phyloP scores from a whole-genome alignment of 2,329 filamentous ascomycete genomes.

The Cladophialophora immunda region DNA sequence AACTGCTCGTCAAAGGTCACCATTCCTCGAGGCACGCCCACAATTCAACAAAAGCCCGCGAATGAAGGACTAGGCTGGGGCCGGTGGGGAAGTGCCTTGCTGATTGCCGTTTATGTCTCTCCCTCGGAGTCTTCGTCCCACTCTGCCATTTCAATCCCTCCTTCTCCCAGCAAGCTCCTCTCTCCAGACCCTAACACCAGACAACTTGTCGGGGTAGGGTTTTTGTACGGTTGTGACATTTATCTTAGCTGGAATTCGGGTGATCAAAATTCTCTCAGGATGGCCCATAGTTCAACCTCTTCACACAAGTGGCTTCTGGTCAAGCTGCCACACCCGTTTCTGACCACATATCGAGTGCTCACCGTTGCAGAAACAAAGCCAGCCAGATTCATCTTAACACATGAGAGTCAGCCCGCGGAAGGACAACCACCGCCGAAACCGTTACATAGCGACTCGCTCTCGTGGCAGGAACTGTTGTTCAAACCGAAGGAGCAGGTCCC shows the following conservation, averaged over 20 bases:
- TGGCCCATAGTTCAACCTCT: slow-evolving; percentile 1
- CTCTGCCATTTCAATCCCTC: not conserved
- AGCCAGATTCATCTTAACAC: slow-evolving; percentile 44
- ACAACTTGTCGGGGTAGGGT: not conserved
- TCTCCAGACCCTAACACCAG: not conserved
- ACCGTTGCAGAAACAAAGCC: slow-evolving; percentile 43
- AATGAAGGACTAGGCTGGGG: not conserved
- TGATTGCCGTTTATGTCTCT: not conserved
- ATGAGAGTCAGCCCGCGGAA: slow-evolving; percentile 47
- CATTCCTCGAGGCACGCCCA: no score
- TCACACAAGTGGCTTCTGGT: slow-evolving; percentile 48
- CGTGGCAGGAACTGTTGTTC: slow-evolving; percentile 44
- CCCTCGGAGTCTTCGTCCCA: slow-evolving; percentile 3
- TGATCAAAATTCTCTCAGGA: slow-evolving; percentile 3
- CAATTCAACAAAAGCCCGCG: not conserved
- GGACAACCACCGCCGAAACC: slow-evolving; percentile 46
- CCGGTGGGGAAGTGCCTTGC: not conserved
- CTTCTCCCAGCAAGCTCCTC: not conserved
- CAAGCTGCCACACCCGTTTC: slow-evolving; percentile 58
- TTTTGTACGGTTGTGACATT: not conserved
- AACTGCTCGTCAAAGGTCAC: not conserved
- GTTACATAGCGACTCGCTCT: slow-evolving; percentile 45
- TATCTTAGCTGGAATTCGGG: not conserved
- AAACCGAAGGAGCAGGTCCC: slow-evolving; percentile 40
- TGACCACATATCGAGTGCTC: slow-evolving; percentile 54